Conservation (phyloP, 345 rosid genomes). For the Hirschfeldia incana region DNA sequence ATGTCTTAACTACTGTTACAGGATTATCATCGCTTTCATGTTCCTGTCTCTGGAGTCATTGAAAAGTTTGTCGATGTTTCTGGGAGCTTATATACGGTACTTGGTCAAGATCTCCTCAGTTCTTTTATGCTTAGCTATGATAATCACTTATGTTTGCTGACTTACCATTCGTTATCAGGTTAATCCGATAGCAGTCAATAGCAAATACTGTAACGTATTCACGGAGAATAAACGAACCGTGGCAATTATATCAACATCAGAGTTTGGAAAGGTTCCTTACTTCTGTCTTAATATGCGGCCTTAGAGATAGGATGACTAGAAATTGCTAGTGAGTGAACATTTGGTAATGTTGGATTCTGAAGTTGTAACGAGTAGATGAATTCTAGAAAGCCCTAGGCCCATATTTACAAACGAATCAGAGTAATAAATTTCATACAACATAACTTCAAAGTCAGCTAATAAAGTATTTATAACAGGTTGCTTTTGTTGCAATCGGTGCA, state of each 20-base stretch:
- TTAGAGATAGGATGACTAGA: not conserved
- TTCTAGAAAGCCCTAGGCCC: not conserved
- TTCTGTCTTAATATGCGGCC: constrained; percentile 2
- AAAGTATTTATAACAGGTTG: constrained; percentile 56
- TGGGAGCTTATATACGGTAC: constrained; percentile 82
- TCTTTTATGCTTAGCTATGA: not conserved
- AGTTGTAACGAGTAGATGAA: not conserved
- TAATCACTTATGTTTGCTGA: not conserved
- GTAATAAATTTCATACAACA: not conserved
- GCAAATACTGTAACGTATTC: constrained; percentile 93
- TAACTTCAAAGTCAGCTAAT: constrained; percentile 7
- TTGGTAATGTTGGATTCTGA: not conserved
- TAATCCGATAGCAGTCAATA: constrained; percentile 92
- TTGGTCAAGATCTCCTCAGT: constrained; percentile 26
- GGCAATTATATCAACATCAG: constrained; percentile 64
- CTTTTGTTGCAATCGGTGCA: constrained; percentile 93
- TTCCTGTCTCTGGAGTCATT: constrained; percentile 80
- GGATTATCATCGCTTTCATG: constrained; percentile 93
- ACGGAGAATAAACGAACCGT: constrained; percentile 83
- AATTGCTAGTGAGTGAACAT: not conserved
- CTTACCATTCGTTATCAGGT: constrained; percentile 48
- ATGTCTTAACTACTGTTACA: constrained; percentile 35
- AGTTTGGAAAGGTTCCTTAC: constrained; percentile 74
- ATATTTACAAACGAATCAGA: not conserved
- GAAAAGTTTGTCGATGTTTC: constrained; percentile 61